Evolutionary conservation across 306 rosid species (phyloP), one percentile per base, ranked within the genome.

Genomic region (Acacia melanoxylon): DNA sequence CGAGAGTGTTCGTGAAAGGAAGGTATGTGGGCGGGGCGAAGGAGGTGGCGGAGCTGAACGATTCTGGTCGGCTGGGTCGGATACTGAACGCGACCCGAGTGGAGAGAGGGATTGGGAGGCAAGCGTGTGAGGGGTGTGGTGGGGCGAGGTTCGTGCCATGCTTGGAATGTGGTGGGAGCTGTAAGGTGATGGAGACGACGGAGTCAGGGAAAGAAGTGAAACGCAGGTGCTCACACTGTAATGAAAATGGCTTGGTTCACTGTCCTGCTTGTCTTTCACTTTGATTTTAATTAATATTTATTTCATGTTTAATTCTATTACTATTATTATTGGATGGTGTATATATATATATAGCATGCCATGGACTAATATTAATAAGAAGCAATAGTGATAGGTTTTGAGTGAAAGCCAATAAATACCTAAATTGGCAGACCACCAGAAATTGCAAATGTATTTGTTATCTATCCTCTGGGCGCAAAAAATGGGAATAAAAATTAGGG

Each of bases 111-210:
- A 33, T 83, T 0, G 94, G 93, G 7, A 83, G 91, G 22, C 88
- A 59, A 41, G 92, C 75, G 9, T 95, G 99, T 45, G 91, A 42
- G 1, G 94, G 96, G 1, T 95, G 98, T 45, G 99, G 98, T 12
- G 98, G 99, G 46, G 93, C 82, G 0, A 83, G 98, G 74, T 93
- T 95, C 27, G 93, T 92, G 79, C 99, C 99, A n/a, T 95, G 98
- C 54, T 81, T 78, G 68, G 91, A 91, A 2, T 95, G 99, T 74
- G 93, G 90, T 1, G 98, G 98, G 6, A 93, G 98, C 24, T 89
- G 98, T 13, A 92, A 85, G 89, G 52, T 95, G 76, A 62, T 87
- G 15, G 22, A 14, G 15, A 3, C 10, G 51, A 3, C 7, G 51
- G 81, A 81, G 41, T 10, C 48, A 0, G 15, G 27, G 5, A 87